These are phyloP conservation scores for Monosporascus sp. DNA, from an alignment of 2,329 filamentous ascomycete species.

Conservation along the genomic window DNA sequence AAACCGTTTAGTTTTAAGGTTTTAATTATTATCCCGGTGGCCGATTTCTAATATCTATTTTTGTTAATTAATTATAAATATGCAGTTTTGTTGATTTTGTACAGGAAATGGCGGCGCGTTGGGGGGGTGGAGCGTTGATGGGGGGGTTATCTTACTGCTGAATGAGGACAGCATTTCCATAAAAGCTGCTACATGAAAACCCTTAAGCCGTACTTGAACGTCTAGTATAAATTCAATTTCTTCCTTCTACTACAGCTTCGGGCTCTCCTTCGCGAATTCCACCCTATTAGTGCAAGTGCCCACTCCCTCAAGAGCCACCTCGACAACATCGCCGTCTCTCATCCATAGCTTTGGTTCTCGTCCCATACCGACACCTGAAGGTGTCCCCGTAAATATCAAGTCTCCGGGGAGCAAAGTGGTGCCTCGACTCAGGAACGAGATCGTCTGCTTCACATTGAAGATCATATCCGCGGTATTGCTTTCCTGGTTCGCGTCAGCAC, in stretches of 20 bases:
- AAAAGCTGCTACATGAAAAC: background rate
- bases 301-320: slow-evolving; percentile 62
- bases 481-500: slow-evolving; percentile 28
- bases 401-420: slow-evolving; percentile 60
- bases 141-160: no score
- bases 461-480: slow-evolving; percentile 58
- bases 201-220: background rate
- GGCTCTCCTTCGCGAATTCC: slow-evolving; percentile 33
- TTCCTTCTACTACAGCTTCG: slow-evolving; percentile 26
- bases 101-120: no score
- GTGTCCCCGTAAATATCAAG: slow-evolving; percentile 64
- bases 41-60: no score
- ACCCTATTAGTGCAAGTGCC: slow-evolving; percentile 54
- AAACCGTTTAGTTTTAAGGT: no score
- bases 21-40: no score
- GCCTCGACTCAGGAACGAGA: slow-evolving; percentile 55
- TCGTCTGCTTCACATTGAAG: slow-evolving; percentile 54
- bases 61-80: no score
- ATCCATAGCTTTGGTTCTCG: slow-evolving; percentile 62
- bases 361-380: slow-evolving; percentile 67
- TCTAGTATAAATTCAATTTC: background rate
- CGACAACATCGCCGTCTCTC: slow-evolving; percentile 64
- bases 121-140: no score
- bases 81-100: no score
- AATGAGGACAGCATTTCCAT: background rate